Base-by-base conservation (phyloP, 768 basidiomycete species). In the Podaxis sp. region DNA sequence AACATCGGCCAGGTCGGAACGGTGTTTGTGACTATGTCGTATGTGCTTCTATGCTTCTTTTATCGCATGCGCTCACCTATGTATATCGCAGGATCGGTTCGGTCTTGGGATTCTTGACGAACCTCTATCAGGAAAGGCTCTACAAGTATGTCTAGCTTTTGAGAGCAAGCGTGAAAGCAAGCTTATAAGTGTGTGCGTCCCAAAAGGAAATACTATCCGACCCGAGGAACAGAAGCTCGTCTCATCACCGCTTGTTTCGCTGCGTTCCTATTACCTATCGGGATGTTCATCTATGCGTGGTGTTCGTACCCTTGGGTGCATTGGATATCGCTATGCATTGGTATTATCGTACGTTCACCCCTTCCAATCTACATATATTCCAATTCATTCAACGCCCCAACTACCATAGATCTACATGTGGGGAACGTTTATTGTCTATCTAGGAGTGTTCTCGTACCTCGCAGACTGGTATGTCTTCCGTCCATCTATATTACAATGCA, bases 271-370 rank as follows among this genome's bases (percentile, higher is more conserved):
- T 75, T 87, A 51, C 87, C 88, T 0, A 64, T 72, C 0, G 83
- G 82, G n/a, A 86, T 89, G 81, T 82, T 90, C 72, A 84, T 91
- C 29, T 93, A 86, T 66, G 89, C 86, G 0, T 91, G 88, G 85
- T 85, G 86, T 2, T 82, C 85, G 12, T 83, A 77, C 63, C 60
- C 79, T 0, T 67, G 65, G 13, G 76, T 90, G 2, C 81, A 79
- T 59, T 92, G 90, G 90, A 82, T 88, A 41, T 84, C 74, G 0
- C 78, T 82, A 24, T 77, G 77, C 22, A 79, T 89, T 29, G 89
- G 83, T 2, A 79, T 89, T 15, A 71, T 68, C 7, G 76, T 77
- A 68, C 7, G 75, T 65, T n/a, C 46, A 6, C 15, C 51, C 13
- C 15, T n/a, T 15, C 4, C 4, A 47, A 8, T 52, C 41, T 29